Percentiles rank a stretch among this genome's conserved stretches.
These are phyloP conservation scores for Aspergillus ellipticus DNA, from an alignment of 495 filamentous ascomycete species.

Conservation along the genomic window DNA sequence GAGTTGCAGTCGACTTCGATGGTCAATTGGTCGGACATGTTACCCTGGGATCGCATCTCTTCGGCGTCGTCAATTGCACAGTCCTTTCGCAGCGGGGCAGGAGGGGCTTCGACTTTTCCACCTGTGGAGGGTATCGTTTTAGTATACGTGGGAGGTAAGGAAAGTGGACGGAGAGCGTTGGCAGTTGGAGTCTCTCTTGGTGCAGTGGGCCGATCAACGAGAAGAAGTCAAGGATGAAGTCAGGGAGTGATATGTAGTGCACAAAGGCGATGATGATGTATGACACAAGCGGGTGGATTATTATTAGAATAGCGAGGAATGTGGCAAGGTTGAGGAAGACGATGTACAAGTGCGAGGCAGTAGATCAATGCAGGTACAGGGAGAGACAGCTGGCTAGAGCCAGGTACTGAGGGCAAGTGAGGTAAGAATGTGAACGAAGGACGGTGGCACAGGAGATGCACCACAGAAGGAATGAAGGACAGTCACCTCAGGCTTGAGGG, in stretches of 20 bases:
- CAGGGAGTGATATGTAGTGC: not conserved
- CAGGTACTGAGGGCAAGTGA: constrained; percentile 10
- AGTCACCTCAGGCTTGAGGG: constrained; percentile 13
- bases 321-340: not conserved
- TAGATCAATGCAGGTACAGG: constrained; percentile 4
- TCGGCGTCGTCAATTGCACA: constrained; percentile 26
- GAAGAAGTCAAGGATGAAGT: not conserved
- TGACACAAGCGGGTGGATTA: constrained; percentile 1
- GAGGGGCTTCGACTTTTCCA: constrained; percentile 23
- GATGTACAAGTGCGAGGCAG: constrained; percentile 3
- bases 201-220: not conserved
- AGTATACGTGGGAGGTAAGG: constrained; percentile 9
- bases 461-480: constrained; percentile 22
- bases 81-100: constrained; percentile 22
- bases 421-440: constrained; percentile 15
- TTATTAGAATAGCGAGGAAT: constrained; percentile 4
- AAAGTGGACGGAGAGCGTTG: constrained; percentile 8
- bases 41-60: constrained; percentile 42
- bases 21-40: constrained; percentile 40
- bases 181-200: not conserved
- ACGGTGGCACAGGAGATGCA: constrained; percentile 19
- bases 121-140: constrained; percentile 26
- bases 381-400: constrained; percentile 12
- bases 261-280: not conserved
- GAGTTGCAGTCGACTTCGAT: constrained; percentile 43